Base-by-base conservation (phyloP, 371 early-diverging fungal species). In the Syncephalis fuscata region DNA sequence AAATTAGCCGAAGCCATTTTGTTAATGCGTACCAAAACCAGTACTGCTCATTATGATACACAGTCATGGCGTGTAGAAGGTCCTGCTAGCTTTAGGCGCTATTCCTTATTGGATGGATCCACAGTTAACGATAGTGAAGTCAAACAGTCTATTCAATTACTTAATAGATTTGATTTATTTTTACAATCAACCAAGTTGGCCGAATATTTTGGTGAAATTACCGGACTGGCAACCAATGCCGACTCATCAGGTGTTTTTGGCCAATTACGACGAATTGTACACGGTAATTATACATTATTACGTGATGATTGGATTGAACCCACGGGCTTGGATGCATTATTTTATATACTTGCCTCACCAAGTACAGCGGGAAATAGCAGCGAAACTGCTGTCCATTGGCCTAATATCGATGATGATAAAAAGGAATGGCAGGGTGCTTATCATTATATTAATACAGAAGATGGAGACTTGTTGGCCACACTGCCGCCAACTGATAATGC, bases 201-300 rank as follows among this genome's bases (percentile, higher is more conserved):
- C 16, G 43, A 39, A 0, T 64, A 61, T 26, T 41, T 72, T 46
- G 24, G 39, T 14, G 51, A 51, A n/a, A 20, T 68, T 23, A 62
- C 70, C 1, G 58, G 58, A 20, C 47, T 66, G 21, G 62, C 24
- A 37, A 19, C 26, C 46, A 45, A 25, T 15, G 26, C 41, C 46
- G 32, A 32, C 4, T 32, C 32, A 32, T 7, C 4, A 7, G 32
- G 32, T 32, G 32, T 32, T 7, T 32, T 49, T 22, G 52, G 52
- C 46, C 62, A 76, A 59, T 43, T 71, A 37, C 64, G 76, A 21
- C 58, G 57, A 54, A 72, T 78, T 50, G 54, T 59, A 41, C 54
- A 55, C 42, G 70, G 74, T 3, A 58, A 70, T 26, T 78, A 78
- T 55, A 77, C 78, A 7, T 49, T 78, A 20, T 44, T 75, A 16